Conservation (phyloP, 306 rosid species). For the Nissolia schottii region DNA sequence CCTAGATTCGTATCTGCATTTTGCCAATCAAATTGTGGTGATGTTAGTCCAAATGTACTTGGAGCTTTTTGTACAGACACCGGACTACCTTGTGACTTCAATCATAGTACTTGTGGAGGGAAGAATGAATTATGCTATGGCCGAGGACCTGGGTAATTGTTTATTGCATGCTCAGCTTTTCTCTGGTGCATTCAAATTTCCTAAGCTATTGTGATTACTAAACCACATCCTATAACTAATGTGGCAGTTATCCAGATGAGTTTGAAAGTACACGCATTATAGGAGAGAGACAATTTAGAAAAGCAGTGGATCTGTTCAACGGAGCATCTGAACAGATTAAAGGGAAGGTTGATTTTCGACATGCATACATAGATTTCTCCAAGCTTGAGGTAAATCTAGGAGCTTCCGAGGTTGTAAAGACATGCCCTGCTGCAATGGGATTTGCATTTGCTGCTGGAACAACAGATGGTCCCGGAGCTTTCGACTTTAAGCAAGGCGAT, state of each 20-base stretch:
- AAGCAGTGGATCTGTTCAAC: conserved; percentile 74
- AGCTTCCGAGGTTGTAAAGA: conserved; percentile 51
- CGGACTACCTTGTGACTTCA: conserved; percentile 92
- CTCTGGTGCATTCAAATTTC: conserved; percentile 11
- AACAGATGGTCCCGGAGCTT: conserved; percentile 98
- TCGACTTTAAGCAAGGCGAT: conserved; percentile 94
- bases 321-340: conserved; percentile 71
- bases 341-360: conserved; percentile 84
- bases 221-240: conserved; percentile 20
- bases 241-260: conserved; percentile 88
- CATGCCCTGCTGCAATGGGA: conserved; percentile 99
- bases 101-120: conserved; percentile 95
- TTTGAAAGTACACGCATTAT: conserved; percentile 93
- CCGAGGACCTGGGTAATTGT: conserved; percentile 88
- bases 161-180: conserved; percentile 16
- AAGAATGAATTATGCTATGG: conserved; percentile 95
- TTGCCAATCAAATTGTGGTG: conserved; percentile 97
- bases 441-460: conserved; percentile 97
- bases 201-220: conserved; percentile 9
- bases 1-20: conserved; percentile 91
- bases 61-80: conserved; percentile 88
- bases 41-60: conserved; percentile 93
- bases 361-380: conserved; percentile 81
- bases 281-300: conserved; percentile 80
- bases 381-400: conserved; percentile 65